These are phyloP conservation scores for Linnemannia elongata DNA, from an alignment of 192 early-diverging fungal species.

Conservation along the genomic window DNA sequence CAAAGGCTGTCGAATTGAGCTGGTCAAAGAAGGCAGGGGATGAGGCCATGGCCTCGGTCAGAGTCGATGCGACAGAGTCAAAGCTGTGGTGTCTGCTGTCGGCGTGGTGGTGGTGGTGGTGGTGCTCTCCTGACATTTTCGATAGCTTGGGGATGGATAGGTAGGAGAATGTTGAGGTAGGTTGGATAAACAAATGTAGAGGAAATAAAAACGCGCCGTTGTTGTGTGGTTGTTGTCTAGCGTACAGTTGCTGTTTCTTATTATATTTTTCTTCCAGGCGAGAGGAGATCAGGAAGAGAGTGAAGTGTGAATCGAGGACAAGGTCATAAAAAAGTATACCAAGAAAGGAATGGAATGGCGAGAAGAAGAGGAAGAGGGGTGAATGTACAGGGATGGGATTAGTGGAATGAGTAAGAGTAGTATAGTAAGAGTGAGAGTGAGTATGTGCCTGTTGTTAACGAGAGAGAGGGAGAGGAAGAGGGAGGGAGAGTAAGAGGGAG, in stretches of 20 bases:
- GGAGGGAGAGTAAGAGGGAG: neutral
- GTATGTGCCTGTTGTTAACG: neutral
- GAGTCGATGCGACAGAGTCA: conserved; percentile 17
- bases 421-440: neutral
- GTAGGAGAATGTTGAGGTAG: neutral
- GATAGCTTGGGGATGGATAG: neutral
- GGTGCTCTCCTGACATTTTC: neutral
- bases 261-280: neutral
- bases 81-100: conserved; percentile 26
- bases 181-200: neutral
- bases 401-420: neutral
- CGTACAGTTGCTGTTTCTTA: neutral
- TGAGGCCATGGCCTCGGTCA: conserved; percentile 13
- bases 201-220: conserved; percentile 8
- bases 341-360: conserved; percentile 8
- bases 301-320: neutral
- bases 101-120: conserved; percentile 6
- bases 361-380: neutral
- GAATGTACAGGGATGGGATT: neutral
- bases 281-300: conserved; percentile 1
- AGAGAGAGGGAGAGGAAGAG: too few species aligned
- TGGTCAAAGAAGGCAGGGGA: conserved; percentile 20
- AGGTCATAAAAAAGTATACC: neutral
- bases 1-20: neutral
- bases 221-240: neutral